A percentile compares a stretch with the other conserved stretches of the same genome.
Conservation (phyloP, 2,329 filamentous ascomycete genomes). For the Chaetomium sp. region DNA sequence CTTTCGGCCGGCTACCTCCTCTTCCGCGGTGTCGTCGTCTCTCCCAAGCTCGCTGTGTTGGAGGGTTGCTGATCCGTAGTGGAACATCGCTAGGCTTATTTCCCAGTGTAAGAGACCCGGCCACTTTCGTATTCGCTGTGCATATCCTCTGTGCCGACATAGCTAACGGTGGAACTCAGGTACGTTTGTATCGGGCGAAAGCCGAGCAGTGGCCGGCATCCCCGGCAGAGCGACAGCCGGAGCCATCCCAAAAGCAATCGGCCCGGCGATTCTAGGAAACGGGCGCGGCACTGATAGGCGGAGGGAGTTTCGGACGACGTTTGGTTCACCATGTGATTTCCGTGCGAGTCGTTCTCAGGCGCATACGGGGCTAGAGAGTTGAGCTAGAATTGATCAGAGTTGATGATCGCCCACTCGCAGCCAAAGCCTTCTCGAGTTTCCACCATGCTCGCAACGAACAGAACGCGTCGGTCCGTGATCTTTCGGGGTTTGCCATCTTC, state of each 20-base stretch:
- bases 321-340: not conserved
- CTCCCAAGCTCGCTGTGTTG: not conserved
- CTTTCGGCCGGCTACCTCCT: not conserved
- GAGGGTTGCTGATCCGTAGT: constrained; percentile 15
- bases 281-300: constrained; percentile 31
- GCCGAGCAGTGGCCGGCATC: constrained; percentile 42
- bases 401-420: constrained; percentile 4
- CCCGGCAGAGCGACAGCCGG: constrained; percentile 27
- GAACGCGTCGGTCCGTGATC: not conserved
- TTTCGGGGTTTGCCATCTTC: not conserved
- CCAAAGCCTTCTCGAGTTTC: not conserved
- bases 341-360: constrained; percentile 5
- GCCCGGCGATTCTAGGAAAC: constrained; percentile 35
- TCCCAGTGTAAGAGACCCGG: constrained; percentile 56
- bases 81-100: constrained; percentile 54
- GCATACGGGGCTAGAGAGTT: constrained; percentile 2
- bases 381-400: constrained; percentile 13
- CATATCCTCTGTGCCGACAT: not conserved
- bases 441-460: not conserved
- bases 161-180: constrained; percentile 40
- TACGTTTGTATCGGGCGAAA: constrained; percentile 67
- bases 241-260: constrained; percentile 31
- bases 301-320: not conserved
- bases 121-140: constrained; percentile 24
- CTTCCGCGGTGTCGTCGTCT: not conserved